Conservation (phyloP, 2,329 filamentous ascomycete genomes). For the Pyrenochaeta sp. region DNA sequence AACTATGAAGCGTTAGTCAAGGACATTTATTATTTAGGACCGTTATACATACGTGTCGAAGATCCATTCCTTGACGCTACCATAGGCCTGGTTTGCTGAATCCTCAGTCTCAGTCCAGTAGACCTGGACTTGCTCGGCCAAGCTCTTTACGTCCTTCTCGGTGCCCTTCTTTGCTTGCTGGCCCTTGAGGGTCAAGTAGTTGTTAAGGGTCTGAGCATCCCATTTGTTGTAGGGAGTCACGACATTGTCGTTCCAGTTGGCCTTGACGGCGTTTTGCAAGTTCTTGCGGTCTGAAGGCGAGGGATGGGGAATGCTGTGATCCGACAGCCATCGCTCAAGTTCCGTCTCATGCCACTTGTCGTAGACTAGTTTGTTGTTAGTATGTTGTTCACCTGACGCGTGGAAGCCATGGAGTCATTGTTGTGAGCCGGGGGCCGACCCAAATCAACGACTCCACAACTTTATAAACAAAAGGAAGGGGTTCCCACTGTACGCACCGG, state of each 20-base stretch:
- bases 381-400: constrained; percentile 8
- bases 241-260: constrained; percentile 85
- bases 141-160: constrained; percentile 71
- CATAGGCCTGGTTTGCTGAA: constrained; percentile 74
- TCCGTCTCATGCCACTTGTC: constrained; percentile 99
- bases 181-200: constrained; percentile 75
- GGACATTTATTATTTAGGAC: not conserved
- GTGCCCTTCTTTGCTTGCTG: constrained; percentile 72
- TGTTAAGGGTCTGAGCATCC: constrained; percentile 72
- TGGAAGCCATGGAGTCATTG: not conserved
- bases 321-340: constrained; percentile 94
- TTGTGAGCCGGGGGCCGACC: too few species aligned
- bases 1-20: constrained; percentile 67
- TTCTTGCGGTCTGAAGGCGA: constrained; percentile 90
- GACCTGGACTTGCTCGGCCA: constrained; percentile 73
- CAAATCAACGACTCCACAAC: not conserved
- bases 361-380: constrained; percentile 69
- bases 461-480: constrained; percentile 22
- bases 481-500: constrained; percentile 67
- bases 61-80: constrained; percentile 84
- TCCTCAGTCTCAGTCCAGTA: constrained; percentile 83
- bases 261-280: constrained; percentile 86
- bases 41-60: constrained; percentile 71
- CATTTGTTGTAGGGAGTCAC: constrained; percentile 78
- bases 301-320: constrained; percentile 91